Conservation (phyloP, 495 filamentous ascomycete species). For the Podospora appendiculata region DNA sequence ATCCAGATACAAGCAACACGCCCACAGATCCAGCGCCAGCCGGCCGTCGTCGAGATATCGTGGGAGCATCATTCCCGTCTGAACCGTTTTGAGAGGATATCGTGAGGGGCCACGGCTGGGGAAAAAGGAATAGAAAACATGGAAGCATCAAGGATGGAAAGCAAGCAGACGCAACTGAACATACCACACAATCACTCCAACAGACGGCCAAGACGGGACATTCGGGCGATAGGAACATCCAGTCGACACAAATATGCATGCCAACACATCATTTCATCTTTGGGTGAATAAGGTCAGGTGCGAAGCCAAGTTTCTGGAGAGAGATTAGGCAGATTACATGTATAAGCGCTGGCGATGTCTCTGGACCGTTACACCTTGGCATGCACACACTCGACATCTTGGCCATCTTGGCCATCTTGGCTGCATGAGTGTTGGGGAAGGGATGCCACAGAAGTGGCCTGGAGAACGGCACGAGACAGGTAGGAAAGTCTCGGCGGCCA, state of each 20-base stretch:
- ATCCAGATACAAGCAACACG: background rate
- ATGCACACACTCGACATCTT: too few relatives aligned
- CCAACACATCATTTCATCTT: too few relatives aligned
- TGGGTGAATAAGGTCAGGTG: too few relatives aligned
- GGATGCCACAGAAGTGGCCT: too few relatives aligned
- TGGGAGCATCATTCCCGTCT: constrained; percentile 12
- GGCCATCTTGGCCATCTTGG: too few relatives aligned
- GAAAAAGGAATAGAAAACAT: background rate
- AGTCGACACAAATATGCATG: background rate
- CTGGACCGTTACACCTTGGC: too few relatives aligned
- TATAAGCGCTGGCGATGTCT: too few relatives aligned
- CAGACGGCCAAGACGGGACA: background rate
- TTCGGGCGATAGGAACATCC: background rate
- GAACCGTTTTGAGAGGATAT: constrained; percentile 19
- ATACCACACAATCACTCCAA: background rate
- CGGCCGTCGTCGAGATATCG: constrained; percentile 9
- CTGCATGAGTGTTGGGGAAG: too few relatives aligned
- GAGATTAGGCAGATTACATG: too few relatives aligned
- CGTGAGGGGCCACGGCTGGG: constrained; percentile 3
- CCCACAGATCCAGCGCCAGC: constrained; percentile 3
- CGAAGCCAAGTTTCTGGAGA: too few relatives aligned
- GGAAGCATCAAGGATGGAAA: background rate
- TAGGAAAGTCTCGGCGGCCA: too few relatives aligned
- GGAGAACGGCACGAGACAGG: too few relatives aligned
- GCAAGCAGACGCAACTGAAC: background rate